Conservation (phyloP, 352 stramenopile species). For the Aphanomyces euteiches region DNA sequence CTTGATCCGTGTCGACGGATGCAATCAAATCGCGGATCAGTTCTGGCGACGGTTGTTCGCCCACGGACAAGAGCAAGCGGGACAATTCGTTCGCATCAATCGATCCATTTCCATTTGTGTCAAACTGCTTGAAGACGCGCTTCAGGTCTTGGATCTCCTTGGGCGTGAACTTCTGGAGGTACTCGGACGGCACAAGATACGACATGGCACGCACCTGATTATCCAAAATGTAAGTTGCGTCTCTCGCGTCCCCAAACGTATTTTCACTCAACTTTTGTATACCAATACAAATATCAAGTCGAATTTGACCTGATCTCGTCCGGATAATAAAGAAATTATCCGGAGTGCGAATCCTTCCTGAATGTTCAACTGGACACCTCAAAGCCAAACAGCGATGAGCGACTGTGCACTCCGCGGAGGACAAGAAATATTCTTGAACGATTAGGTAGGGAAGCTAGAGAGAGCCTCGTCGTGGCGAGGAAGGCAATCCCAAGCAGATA, state of each 20-base stretch:
- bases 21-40: slow-evolving; percentile 58
- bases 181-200: slow-evolving; percentile 78
- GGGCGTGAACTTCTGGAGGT: slow-evolving; percentile 82
- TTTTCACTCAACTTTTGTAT: not conserved
- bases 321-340: not conserved
- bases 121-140: slow-evolving; percentile 80
- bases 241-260: slow-evolving; percentile 3
- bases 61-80: slow-evolving; percentile 67
- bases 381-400: too few species aligned
- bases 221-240: not conserved
- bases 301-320: not conserved
- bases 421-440: too few species aligned
- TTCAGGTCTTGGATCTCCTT: slow-evolving; percentile 87
- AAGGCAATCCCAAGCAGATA: too few species aligned
- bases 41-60: slow-evolving; percentile 69
- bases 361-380: too few species aligned
- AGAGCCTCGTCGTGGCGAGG: too few species aligned
- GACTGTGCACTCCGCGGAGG: too few species aligned
- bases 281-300: not conserved
- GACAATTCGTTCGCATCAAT: slow-evolving; percentile 49
- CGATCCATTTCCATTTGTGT: slow-evolving; percentile 60
- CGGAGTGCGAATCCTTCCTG: not conserved
- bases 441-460: too few species aligned
- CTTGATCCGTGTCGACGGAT: slow-evolving; percentile 52
- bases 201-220: slow-evolving; percentile 50